These are phyloP conservation scores for Vigna nakashimae DNA, from an alignment of 306 rosid genomes.

Conservation along the genomic window DNA sequence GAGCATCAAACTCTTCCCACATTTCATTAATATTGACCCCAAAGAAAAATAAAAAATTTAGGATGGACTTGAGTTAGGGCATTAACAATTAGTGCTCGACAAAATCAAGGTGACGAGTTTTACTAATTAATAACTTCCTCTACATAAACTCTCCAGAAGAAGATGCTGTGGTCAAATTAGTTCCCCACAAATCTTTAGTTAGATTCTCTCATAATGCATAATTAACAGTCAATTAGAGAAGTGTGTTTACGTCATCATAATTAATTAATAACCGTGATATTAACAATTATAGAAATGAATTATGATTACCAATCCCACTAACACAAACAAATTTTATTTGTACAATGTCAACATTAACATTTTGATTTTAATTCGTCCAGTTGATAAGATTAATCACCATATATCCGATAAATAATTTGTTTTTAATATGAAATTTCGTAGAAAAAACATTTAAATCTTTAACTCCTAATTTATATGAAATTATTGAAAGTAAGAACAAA, in stretches of 20 bases:
- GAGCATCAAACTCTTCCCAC: too few species aligned
- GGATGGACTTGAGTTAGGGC: neutral
- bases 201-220: slow-evolving; percentile 4
- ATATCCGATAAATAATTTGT: too few species aligned
- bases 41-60: neutral
- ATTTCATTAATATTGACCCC: too few species aligned
- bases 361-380: too few species aligned
- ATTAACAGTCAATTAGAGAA: slow-evolving; percentile 9
- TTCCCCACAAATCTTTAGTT: neutral
- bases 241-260: neutral
- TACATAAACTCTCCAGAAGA: neutral
- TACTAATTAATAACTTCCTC: slow-evolving; percentile 1
- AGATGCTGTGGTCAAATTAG: neutral
- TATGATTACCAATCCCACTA: neutral
- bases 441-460: too few species aligned
- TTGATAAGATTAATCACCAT: too few species aligned
- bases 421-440: too few species aligned
- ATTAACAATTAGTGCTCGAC: neutral
- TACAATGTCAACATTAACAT: too few species aligned
- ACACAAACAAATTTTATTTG: neutral
- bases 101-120: slow-evolving; percentile 3
- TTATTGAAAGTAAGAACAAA: too few species aligned
- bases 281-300: neutral
- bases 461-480: too few species aligned
- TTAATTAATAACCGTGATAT: neutral